These are phyloP conservation scores for Paecilomyces sp. DNA, from an alignment of 2,329 filamentous ascomycete species.

Conservation along the genomic window DNA sequence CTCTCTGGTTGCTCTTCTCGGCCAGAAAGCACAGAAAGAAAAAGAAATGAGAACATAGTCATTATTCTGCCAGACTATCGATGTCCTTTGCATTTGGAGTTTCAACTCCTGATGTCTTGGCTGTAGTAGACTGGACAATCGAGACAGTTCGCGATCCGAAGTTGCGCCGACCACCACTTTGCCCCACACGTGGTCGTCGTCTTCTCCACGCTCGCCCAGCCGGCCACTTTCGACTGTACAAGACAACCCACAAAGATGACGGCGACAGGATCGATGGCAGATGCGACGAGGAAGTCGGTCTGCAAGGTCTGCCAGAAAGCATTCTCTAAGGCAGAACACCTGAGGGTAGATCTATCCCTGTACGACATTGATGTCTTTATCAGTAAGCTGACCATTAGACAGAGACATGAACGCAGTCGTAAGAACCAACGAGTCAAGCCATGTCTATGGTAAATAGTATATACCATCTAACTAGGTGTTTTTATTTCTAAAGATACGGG, in stretches of 20 bases:
- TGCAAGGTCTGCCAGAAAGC: not conserved
- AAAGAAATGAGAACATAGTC: not conserved
- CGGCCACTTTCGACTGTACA: not conserved
- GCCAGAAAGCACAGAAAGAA: not conserved
- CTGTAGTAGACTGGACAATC: not conserved
- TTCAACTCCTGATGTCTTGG: not conserved
- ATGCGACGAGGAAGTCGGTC: not conserved
- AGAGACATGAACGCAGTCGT: conserved; percentile 1
- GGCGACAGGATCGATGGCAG: not conserved
- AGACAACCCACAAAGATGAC: not conserved
- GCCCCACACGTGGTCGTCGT: not conserved
- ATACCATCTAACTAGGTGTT: not conserved
- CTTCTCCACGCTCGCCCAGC: not conserved
- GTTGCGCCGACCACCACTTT: not conserved
- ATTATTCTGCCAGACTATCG: not conserved
- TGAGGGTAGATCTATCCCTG: not conserved
- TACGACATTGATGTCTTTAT: not conserved
- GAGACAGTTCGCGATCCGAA: not conserved
- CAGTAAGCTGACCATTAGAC: not conserved
- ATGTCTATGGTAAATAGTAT: not conserved
- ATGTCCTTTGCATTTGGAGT: not conserved
- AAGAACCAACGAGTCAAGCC: not conserved
- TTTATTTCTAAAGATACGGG: conserved; percentile 8
- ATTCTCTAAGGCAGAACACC: not conserved
- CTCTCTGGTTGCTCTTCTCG: not conserved